These are phyloP conservation scores for Capillidium heterosporum DNA, from an alignment of 371 early-diverging fungal species.

Conservation along the genomic window DNA sequence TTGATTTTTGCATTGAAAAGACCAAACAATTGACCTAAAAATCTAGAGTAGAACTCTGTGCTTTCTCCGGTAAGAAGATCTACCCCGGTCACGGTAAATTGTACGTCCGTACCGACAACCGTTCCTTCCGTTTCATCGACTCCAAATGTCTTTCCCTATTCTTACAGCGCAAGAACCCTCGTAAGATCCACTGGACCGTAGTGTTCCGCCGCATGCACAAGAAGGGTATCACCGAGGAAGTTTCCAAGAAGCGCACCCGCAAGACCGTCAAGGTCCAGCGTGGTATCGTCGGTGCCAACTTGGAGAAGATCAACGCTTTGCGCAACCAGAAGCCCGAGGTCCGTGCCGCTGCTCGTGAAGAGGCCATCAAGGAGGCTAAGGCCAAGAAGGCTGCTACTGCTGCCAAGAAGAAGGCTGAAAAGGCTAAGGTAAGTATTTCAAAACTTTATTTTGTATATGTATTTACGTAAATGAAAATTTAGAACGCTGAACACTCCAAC, in stretches of 20 bases:
- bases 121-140: constrained; percentile 87
- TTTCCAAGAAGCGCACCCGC: constrained; percentile 88
- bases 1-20: not conserved
- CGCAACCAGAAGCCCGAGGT: constrained; percentile 88
- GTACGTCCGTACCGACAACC: constrained; percentile 79
- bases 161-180: constrained; percentile 89
- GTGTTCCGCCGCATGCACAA: constrained; percentile 95
- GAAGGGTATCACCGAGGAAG: constrained; percentile 94
- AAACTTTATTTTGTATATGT: not conserved
- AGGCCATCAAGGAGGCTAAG: constrained; percentile 75
- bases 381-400: constrained; percentile 64
- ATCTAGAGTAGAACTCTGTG: constrained; percentile 58
- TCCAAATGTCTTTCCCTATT: constrained; percentile 90
- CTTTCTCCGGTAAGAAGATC: constrained; percentile 95
- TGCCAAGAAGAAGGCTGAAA: constrained; percentile 67
- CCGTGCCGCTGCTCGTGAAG: constrained; percentile 78
- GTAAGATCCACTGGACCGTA: constrained; percentile 92
- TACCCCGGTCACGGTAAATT: constrained; percentile 93
- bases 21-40: not conserved
- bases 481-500: not conserved
- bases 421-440: constrained; percentile 17
- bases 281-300: constrained; percentile 86
- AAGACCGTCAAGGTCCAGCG: constrained; percentile 90
- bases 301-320: constrained; percentile 90
- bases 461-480: not conserved